These are phyloP conservation scores for Telopea speciosissima DNA, from an alignment of 177 flowering plant species.

Conservation along the genomic window DNA sequence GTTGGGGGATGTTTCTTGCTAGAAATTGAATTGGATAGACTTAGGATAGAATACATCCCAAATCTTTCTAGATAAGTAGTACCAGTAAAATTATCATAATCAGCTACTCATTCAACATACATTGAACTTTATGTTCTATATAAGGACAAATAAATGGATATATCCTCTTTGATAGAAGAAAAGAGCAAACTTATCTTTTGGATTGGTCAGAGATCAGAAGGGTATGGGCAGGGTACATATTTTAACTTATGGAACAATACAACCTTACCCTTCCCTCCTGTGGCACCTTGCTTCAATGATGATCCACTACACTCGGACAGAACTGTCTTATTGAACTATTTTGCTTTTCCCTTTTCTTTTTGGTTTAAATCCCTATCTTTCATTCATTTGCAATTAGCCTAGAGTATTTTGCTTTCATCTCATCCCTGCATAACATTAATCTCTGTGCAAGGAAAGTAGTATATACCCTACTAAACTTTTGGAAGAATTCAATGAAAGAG, in stretches of 20 bases:
- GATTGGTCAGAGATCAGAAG: background rate
- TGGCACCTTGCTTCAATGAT: background rate
- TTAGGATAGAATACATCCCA: too few species aligned
- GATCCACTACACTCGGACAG: background rate
- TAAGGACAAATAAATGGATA: too few species aligned
- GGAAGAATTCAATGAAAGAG: too few species aligned
- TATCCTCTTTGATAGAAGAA: too few species aligned
- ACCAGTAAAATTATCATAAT: too few species aligned
- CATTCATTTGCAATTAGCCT: background rate
- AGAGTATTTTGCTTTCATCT: background rate
- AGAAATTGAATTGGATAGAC: too few species aligned
- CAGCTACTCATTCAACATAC: too few species aligned
- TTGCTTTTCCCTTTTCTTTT: background rate
- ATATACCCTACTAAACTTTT: background rate
- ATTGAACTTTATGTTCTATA: too few species aligned
- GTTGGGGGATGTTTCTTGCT: too few species aligned
- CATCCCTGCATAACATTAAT: background rate
- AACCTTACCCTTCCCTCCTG: background rate
- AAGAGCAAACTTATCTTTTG: background rate
- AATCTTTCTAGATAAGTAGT: too few species aligned
- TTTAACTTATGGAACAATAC: background rate
- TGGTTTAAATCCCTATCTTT: background rate
- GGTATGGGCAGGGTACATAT: background rate
- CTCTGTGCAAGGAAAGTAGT: background rate
- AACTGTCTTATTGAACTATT: background rate